Evolutionary conservation across 495 filamentous ascomycete species (phyloP), one percentile per base, ranked within the genome.

Genomic region (Penicillium alfredii): DNA sequence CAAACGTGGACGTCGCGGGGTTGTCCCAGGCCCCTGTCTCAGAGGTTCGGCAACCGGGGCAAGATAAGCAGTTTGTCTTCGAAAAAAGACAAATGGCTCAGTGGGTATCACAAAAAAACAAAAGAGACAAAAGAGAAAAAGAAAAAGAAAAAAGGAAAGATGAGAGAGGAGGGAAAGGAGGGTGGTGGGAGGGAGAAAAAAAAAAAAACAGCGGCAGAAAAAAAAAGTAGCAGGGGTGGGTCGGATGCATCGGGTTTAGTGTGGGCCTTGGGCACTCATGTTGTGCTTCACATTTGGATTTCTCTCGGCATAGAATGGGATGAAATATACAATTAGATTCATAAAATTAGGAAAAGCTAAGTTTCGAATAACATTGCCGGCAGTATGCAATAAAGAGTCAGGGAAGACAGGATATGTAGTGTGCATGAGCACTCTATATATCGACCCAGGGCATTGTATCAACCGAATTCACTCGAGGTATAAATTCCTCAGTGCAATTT

Each of bases 51-150:
- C 32, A 42, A n/a, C 28, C 27, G 38, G 37, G 45, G 49, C 46
- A 41, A 36, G 25, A 56, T 45, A 47, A 60, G 63, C 61, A 56
- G 55, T 46, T 56, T 64, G 57, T 50, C 52, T 33, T 20, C 9
- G n/a, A 44, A 35, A 35, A 25, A 10, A 42, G 45, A 58, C 56
- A 63, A 58, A 55, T 53, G 53, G 51, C 61, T 50, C 52, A 56
- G 35, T 45, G 60, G 61, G 63, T 64, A 63, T 64, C 61, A 62
- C 45, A 52, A 36, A 42, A 56, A 47, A 38, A 50, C 41, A 43
- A 43, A 47, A 40, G 38, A 42, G 47, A 56, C 38, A 53, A 48
- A 46, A 49, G 40, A 49, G 42, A 41, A 49, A 36, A 32, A 50
- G 35, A 37, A 46, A 38, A 41, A 45, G 37, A 45, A 39, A 47